phyloP scores from a whole-genome alignment of 192 early-diverging fungal species.

The Gigaspora rosea region DNA sequence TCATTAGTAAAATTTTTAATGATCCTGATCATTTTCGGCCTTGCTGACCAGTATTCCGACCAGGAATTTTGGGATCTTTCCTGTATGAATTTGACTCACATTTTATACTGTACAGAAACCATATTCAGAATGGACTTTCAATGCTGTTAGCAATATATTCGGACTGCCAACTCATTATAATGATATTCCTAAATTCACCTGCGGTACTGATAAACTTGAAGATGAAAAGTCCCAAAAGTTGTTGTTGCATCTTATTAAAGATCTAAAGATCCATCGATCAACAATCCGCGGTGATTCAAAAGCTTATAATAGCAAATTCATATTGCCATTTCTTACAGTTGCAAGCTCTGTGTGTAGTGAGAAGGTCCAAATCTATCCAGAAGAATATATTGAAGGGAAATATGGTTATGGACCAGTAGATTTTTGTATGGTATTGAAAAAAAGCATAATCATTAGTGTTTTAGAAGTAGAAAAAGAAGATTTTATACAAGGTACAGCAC shows the following conservation, averaged over 20 bases:
- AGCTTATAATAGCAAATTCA: neutral
- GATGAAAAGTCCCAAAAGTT: too few relatives aligned
- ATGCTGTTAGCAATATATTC: neutral
- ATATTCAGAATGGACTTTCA: neutral
- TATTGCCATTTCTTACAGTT: neutral
- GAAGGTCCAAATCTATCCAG: neutral
- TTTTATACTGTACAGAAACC: neutral
- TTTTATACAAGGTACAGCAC: neutral
- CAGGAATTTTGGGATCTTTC: too few relatives aligned
- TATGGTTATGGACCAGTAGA: neutral
- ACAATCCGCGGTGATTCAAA: neutral
- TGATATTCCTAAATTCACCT: too few relatives aligned
- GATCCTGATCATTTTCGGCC: too few relatives aligned
- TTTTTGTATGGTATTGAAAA: neutral
- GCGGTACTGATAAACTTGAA: too few relatives aligned
- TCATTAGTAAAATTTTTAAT: too few relatives aligned
- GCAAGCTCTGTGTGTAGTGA: neutral
- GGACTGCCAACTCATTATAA: neutral
- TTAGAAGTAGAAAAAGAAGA: neutral
- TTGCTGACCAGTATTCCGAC: too few relatives aligned
- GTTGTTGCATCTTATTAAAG: neutral
- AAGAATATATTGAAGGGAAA: neutral
- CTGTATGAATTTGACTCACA: too few relatives aligned
- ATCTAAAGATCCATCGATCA: neutral
- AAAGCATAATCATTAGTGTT: neutral